Evolutionary conservation across 805 yeast genomes (phyloP).

Genomic region (Babjeviella inositovora): DNA sequence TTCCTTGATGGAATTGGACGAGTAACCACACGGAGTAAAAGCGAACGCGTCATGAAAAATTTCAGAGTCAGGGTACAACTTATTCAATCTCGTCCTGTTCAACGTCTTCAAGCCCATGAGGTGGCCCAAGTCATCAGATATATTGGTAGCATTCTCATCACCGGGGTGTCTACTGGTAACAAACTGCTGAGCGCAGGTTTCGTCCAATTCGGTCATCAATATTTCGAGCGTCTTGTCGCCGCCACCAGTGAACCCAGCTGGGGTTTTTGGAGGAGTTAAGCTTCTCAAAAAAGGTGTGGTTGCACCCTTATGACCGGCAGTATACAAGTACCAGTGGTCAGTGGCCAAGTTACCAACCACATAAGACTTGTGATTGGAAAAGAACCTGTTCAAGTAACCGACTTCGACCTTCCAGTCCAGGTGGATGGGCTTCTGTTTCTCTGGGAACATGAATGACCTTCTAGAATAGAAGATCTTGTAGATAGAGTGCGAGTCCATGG

Average conservation of each 20-base stretch:
- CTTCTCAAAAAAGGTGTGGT: background rate
- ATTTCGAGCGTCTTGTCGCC: constrained; percentile 72
- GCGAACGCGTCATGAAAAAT: constrained; percentile 75
- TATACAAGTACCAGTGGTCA: constrained; percentile 85
- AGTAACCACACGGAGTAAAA: constrained; percentile 88
- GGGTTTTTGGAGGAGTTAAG: constrained; percentile 1
- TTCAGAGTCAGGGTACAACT: constrained; percentile 36
- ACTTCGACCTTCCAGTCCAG: constrained; percentile 77
- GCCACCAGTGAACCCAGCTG: constrained; percentile 7
- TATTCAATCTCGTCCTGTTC: constrained; percentile 41
- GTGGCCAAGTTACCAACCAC: constrained; percentile 67
- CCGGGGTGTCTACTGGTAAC: constrained; percentile 32
- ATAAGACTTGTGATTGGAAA: constrained; percentile 41
- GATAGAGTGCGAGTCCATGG: constrained; percentile 15
- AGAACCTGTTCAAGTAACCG: constrained; percentile 45
- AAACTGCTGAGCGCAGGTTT: constrained; percentile 39
- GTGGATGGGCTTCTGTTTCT: constrained; percentile 68
- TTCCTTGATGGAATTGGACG: constrained; percentile 67
- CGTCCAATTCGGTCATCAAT: constrained; percentile 74
- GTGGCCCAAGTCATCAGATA: constrained; percentile 61
- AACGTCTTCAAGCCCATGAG: constrained; percentile 59
- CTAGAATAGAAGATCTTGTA: constrained; percentile 77
- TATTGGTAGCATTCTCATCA: constrained; percentile 11
- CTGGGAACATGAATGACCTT: constrained; percentile 86
- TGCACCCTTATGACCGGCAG: constrained; percentile 25